Evolutionary conservation across 345 rosid species (phyloP).

Genomic region (Draba incana): DNA sequence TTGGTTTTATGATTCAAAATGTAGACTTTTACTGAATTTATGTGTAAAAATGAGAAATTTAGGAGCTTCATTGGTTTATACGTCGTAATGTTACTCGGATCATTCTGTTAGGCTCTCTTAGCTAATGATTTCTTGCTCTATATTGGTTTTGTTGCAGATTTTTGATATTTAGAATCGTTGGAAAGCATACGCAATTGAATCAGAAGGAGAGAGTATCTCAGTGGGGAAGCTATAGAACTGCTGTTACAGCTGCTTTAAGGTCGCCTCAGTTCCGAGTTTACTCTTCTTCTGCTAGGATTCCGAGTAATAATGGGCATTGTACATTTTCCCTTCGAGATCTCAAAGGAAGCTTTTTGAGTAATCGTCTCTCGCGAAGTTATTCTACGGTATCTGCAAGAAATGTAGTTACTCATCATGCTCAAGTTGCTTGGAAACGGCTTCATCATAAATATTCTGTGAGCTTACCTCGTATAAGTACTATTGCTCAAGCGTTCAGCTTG

Average conservation of each 20-base stretch:
- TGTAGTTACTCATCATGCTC: conserved; percentile 54
- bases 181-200: conserved; percentile 22
- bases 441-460: conserved; percentile 46
- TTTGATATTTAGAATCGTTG: conserved; percentile 29
- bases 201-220: conserved; percentile 30
- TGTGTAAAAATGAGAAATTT: conserved; percentile 24
- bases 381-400: conserved; percentile 44
- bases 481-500: conserved; percentile 84
- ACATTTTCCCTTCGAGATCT: background rate
- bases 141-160: conserved; percentile 19
- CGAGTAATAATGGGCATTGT: conserved; percentile 30
- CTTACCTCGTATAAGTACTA: conserved; percentile 55
- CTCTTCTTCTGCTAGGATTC: conserved; percentile 33
- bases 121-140: background rate
- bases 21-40: background rate
- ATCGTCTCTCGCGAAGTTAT: conserved; percentile 16
- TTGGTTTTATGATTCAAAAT: background rate
- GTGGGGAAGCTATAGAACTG: conserved; percentile 36
- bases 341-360: conserved; percentile 26
- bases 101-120: background rate
- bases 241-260: conserved; percentile 31
- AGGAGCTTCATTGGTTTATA: background rate
- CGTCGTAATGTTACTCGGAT: conserved; percentile 9
- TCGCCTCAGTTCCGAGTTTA: conserved; percentile 26
- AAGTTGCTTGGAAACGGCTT: conserved; percentile 69